Evolutionary conservation across 1,139 yeast species (phyloP), one percentile per base, ranked within the genome.

Genomic region (Taphrina flavorubra): DNA sequence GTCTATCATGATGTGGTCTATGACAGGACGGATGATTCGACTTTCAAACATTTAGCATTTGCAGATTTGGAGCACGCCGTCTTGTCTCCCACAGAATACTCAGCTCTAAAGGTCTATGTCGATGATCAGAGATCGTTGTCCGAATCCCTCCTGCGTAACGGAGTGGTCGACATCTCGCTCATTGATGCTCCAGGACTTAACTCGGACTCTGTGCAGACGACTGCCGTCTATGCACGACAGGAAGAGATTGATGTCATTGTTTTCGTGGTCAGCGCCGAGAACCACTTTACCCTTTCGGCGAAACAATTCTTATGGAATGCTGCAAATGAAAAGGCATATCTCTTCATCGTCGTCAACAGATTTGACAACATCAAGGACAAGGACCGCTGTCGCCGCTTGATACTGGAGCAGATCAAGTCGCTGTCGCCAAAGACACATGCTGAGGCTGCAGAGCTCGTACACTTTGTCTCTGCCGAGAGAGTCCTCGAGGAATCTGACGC

Each of bases 101-200:
- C 89, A 2, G 79, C 92, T 55, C 81, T 95, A 68, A 89, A 90
- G 74, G 89, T 94, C 1, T 95, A 92, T 76, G 88, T 92, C 11
- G 84, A 87, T 67, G 99, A 94, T 75, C 77, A 80, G 63, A 83
- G 97, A 67, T 84, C 90, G 0, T 80, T 85, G 1, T 86, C 86
- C 62, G 86, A 86, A 73, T 89, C 96, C 74, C 79, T 95, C 70
- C 80, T 95, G 70, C 85, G 88, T 72, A 95, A 95, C 76, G 98
- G 98, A 0, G 90, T 92, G 8, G 91, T 94, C 63, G 98, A 95
- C 76, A 92, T 94, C 70, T 87, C 94, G 46, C 81, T 95, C 70
- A 92, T 95, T 68, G 99, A 95, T 79, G 97, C 98, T 0, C 99
- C 99, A 0, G 99, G 99, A 0, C 82, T 95, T 70, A 95, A 95